phyloP scores from a whole-genome alignment of 129 eudicot species.

The Lactuca sativa region DNA sequence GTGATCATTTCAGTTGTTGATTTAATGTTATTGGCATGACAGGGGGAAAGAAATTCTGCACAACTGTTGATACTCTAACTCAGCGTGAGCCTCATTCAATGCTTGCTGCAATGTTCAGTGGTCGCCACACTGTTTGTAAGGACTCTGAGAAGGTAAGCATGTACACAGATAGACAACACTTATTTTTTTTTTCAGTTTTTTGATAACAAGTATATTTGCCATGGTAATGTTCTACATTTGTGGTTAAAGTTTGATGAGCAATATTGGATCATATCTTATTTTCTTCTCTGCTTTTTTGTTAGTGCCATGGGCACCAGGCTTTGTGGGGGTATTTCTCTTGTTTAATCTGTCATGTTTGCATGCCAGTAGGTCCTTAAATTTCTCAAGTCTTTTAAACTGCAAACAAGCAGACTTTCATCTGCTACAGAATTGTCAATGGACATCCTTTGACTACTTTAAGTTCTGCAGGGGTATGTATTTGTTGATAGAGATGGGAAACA shows the following conservation, averaged over 20 bases:
- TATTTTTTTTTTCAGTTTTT: not conserved
- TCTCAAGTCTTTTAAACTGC: slow-evolving; percentile 8
- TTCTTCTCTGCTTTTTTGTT: too few species aligned
- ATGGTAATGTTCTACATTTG: not conserved
- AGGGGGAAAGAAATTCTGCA: slow-evolving; percentile 92
- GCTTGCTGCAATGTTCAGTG: slow-evolving; percentile 99
- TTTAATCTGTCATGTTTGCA: not conserved
- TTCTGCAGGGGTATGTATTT: slow-evolving; percentile 77
- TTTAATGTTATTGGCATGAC: not conserved
- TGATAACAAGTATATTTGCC: not conserved
- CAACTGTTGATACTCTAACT: slow-evolving; percentile 78
- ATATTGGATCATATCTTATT: not conserved
- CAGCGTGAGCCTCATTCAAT: slow-evolving; percentile 93
- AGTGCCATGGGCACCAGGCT: too few species aligned
- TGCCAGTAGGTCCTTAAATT: not conserved
- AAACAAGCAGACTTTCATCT: not conserved
- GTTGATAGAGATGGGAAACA: slow-evolving; percentile 95
- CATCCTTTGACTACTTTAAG: slow-evolving; percentile 12
- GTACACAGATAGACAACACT: not conserved
- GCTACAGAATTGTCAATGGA: slow-evolving; percentile 7
- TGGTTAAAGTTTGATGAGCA: slow-evolving; percentile 1
- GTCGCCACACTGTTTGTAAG: slow-evolving; percentile 71
- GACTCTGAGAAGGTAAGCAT: slow-evolving; percentile 66
- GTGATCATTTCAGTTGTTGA: slow-evolving; percentile 1
- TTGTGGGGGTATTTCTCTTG: too few species aligned